These are phyloP conservation scores for Aschersonia sp. DNA, from an alignment of 2,329 filamentous ascomycete species.

Conservation along the genomic window DNA sequence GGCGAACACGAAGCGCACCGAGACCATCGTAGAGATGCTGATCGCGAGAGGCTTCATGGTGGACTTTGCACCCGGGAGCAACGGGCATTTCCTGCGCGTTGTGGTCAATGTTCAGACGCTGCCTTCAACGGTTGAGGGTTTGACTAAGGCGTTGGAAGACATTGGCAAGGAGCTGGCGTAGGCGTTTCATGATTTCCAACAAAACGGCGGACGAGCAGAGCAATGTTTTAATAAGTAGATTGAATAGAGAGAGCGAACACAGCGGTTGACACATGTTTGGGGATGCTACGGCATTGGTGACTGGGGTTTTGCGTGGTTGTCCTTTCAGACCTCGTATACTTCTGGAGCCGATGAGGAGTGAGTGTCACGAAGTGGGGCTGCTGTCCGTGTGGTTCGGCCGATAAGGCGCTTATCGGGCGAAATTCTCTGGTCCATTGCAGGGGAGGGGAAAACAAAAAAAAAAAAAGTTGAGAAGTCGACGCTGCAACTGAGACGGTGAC, in stretches of 20 bases:
- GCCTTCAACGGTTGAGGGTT: slow-evolving; percentile 32
- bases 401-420: slow-evolving; percentile 6
- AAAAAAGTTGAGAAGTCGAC: neutral
- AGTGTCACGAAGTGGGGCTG: too few species aligned
- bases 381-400: neutral
- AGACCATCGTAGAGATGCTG: slow-evolving; percentile 30
- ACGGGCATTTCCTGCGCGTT: slow-evolving; percentile 43
- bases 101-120: slow-evolving; percentile 44
- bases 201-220: too few species aligned
- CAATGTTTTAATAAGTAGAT: too few species aligned
- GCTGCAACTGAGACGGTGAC: too few species aligned
- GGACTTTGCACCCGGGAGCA: slow-evolving; percentile 42
- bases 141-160: slow-evolving; percentile 38
- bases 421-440: neutral
- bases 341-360: too few species aligned
- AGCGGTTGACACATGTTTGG: too few species aligned
- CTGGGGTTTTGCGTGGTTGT: too few species aligned
- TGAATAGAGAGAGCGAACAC: too few species aligned
- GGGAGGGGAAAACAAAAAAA: neutral
- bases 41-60: slow-evolving; percentile 42
- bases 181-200: neutral
- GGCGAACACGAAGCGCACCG: slow-evolving; percentile 34
- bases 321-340: too few species aligned
- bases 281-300: too few species aligned
- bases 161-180: slow-evolving; percentile 17